Evolutionary conservation across 257 asterid genomes (phyloP), one percentile per base, ranked within the genome.

Genomic region (Przewalskia tangutica): DNA sequence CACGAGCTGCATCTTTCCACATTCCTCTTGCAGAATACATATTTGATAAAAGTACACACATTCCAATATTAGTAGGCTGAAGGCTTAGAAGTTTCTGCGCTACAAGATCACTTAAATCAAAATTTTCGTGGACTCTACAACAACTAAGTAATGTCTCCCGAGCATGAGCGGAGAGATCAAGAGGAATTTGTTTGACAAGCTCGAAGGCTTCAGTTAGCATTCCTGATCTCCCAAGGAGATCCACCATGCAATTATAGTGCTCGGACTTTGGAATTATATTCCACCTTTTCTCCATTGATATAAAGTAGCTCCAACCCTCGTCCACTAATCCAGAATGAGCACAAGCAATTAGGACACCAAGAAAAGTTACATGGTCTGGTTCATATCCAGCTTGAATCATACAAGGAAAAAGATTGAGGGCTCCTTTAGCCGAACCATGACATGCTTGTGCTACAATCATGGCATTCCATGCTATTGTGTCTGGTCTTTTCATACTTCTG

Each of bases 181-280:
- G 68, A 66, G 92, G 90, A 81, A 92, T 84, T 50, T 83, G 88
- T 77, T 81, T 76, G 82, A 86, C 86, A 55, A 91, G 88, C 71
- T 79, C 81, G 12, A 87, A 83, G n/a, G 97, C 96, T 84, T 90
- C 94, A 62, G 81, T 59, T 51, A 92, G 87, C 82, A 86, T 83
- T 5, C 97, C 95, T 53, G 92, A 89, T 84, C 91, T 83, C 82
- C 92, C 91, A 71, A 92, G 92, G 58, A 92, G 88, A 87, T 92
- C 93, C 82, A 92, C 88, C 83, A 91, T 84, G 86, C 89, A 87
- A 6, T 90, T 92, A n/a, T 85, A 83, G 59, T 92, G 97, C 83
- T 91, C 93, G 46, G 92, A 86, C 70, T 84, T 89, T 38, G 95
- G 96, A 56, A 56, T 80, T 85, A 91, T 70, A 58, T 87, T 85